Base-by-base conservation (phyloP, 768 basidiomycete genomes). In the Termitomyces sp. region DNA sequence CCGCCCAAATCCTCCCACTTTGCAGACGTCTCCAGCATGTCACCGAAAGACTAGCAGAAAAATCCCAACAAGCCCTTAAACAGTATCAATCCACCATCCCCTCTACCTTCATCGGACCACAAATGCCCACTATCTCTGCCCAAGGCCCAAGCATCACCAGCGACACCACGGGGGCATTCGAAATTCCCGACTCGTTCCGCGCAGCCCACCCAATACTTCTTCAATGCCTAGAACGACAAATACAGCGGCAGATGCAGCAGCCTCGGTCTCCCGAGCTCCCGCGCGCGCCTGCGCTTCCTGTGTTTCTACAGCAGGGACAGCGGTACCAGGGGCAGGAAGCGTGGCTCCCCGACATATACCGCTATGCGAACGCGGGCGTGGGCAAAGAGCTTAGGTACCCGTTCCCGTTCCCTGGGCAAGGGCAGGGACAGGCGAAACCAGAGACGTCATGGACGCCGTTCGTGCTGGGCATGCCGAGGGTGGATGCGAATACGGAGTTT, bases 1-100 rank as follows among this genome's bases (percentile, higher is more conserved):
- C 83, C 10, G 79, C 80, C 18, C 76, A 76, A 54, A 76, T 84
- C n/a, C 74, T 86, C 47, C 80, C 84, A 5, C 82, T 83, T 60
- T 82, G 83, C 47, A 77, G 76, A 14, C 83, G 84, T 64, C 80
- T 83, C 32, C 71, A 60, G 50, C 61, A 59, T 32, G 61, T 60
- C 32, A 60, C 63, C 16, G 64, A 82, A 57, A 83, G 79, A 64
- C 73, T 85, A 5, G 66, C 73, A 53, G 81, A 83, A 16, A 81
- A 81, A 64, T 76, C 81, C 3, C 76, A 76, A 39, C 72, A 75
- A 31, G 70, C 67, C 41, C 79, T 84, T 55, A 56, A 73, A 22
- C 75, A 79, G 24, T 67, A 67, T 57, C 71, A 59, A 41, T 56
- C 62, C 51, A 37, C 50, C 4, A 27, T 48, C 4, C 42, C 46